Evolutionary conservation across 2,329 filamentous ascomycete genomes (phyloP), one percentile per base, ranked within the genome.

Genomic region (Penicillium vulpinum): DNA sequence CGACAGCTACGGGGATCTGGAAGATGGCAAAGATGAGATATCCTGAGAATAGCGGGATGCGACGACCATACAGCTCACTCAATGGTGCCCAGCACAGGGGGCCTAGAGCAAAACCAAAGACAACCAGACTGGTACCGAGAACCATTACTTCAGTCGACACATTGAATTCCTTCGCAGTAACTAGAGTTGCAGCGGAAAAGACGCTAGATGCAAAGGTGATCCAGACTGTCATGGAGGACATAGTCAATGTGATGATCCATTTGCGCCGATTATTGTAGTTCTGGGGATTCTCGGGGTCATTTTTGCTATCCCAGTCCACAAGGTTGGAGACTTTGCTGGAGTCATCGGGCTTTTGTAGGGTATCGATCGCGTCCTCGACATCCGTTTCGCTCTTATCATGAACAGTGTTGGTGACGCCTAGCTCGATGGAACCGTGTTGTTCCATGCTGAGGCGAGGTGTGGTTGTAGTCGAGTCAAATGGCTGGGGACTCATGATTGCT

Each of bases 1-100:
- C 80, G 1, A 82, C 76, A 1, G 78, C 83, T 7, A 82, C 78
- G 0, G 80, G 78, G 48, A 85, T 80, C 52, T 83, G 78, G 58
- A 83, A 83, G 39, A 84, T 76, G 3, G 75, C 74, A 57, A 83
- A 82, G 36, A 77, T 60, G 22, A 72, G 59, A 56, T 78, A 80
- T 0, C 80, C 80, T 10, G 76, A 59, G 64, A 82, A 77, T 0
- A 84, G 67, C 2, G 80, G 80, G 1, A 66, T 60, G 22, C 73
- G 75, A 13, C 82, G 77, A 0, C 83, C 82, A 59, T 78, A 82
- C 2, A 81, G 58, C 57, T 81, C 79, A 28, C 73, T 77, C 4
- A 75, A 62, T 0, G 77, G 77, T 2, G 73, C 77, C 65, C 74
- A 79, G 38, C 77, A 54, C 11, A 76, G 54, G 11, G 75, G 75